Evolutionary conservation across 2,329 filamentous ascomycete species (phyloP).

Genomic region (Pestalotiopsis fici): DNA sequence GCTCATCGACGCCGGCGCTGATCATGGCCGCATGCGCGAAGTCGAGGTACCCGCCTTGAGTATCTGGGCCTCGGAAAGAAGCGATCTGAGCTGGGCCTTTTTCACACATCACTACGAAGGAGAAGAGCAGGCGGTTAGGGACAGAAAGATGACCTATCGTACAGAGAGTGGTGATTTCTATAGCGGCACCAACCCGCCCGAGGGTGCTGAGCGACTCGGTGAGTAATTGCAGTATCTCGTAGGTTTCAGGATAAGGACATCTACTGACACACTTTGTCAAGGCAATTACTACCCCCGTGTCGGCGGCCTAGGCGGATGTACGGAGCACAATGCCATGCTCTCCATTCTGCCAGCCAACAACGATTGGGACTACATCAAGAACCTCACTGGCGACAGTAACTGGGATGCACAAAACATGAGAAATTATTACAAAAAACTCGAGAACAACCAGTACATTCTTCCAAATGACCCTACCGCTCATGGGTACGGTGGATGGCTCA

Average conservation of each 20-base stretch:
- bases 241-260: neutral
- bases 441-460: constrained; percentile 54
- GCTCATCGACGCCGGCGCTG: constrained; percentile 60
- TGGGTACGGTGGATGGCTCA: constrained; percentile 59
- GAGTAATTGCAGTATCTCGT: neutral
- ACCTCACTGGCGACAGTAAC: constrained; percentile 54
- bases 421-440: constrained; percentile 53
- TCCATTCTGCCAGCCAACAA: constrained; percentile 51
- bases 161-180: constrained; percentile 50
- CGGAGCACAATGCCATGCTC: constrained; percentile 56
- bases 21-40: constrained; percentile 49
- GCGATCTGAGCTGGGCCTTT: constrained; percentile 61
- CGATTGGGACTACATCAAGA: constrained; percentile 54
- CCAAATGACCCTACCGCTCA: constrained; percentile 58
- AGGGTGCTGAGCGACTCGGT: constrained; percentile 36
- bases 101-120: constrained; percentile 62
- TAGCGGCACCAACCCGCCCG: constrained; percentile 52
- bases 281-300: constrained; percentile 59
- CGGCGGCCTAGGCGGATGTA: constrained; percentile 58
- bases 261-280: constrained; percentile 31
- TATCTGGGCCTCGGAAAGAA: constrained; percentile 54
- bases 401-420: constrained; percentile 61
- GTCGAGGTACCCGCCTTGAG: constrained; percentile 55
- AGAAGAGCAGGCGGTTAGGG: constrained; percentile 48
- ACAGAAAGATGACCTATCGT: constrained; percentile 59